A percentile compares a stretch with the other conserved stretches of the same genome.
Conservation (phyloP, 108 stramenopile species). For the Cyclotella baltica region DNA sequence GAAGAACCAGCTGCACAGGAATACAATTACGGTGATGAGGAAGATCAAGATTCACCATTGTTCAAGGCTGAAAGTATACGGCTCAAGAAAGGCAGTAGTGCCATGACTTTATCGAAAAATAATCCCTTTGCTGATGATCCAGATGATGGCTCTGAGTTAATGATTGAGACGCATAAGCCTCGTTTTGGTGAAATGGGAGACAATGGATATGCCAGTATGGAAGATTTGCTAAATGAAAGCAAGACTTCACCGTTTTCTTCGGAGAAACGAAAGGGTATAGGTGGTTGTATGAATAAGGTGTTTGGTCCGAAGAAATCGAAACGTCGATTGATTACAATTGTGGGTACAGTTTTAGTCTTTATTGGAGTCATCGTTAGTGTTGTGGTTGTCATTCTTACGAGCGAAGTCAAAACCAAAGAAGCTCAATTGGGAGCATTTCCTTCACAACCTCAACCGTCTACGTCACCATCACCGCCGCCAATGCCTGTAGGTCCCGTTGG, state of each 20-base stretch:
- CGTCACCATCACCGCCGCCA: not conserved
- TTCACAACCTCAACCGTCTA: too few relatives aligned
- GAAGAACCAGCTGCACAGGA: not conserved
- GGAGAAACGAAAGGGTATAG: not conserved
- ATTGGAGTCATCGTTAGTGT: constrained; percentile 4
- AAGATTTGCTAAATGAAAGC: constrained; percentile 6
- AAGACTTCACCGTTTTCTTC: not conserved
- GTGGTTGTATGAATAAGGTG: not conserved
- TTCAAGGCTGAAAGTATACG: not conserved
- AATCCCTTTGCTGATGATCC: constrained; percentile 6
- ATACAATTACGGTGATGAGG: not conserved
- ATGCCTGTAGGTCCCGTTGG: not conserved
- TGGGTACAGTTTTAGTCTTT: not conserved
- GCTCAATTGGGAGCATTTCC: not conserved
- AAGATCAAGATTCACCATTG: constrained; percentile 10
- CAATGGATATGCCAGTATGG: constrained; percentile 12
- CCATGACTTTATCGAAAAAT: not conserved
- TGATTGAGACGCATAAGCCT: not conserved
- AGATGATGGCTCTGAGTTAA: not conserved
- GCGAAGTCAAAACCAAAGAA: not conserved
- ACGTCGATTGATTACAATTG: not conserved
- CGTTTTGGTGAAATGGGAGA: not conserved
- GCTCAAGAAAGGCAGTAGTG: not conserved
- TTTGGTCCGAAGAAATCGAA: constrained; percentile 14
- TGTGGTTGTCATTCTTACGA: constrained; percentile 2